These are phyloP conservation scores for Brettanomyces sp. DNA, from an alignment of 805 yeast species.

Conservation along the genomic window DNA sequence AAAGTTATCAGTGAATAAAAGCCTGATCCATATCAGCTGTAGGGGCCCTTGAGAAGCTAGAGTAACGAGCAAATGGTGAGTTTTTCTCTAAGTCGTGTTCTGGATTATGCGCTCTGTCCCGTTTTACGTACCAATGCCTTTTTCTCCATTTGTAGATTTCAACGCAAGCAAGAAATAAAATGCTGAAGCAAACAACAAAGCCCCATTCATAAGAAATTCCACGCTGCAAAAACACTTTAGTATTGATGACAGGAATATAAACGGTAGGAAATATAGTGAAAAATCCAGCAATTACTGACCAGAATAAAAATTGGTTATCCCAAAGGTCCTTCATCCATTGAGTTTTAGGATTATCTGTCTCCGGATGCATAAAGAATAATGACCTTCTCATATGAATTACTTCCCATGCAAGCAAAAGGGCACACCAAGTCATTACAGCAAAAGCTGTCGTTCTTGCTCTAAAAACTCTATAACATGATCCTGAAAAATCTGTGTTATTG, in stretches of 20 bases:
- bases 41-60: conserved; percentile 46
- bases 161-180: conserved; percentile 47
- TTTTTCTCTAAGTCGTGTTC: conserved; percentile 54
- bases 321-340: conserved; percentile 59
- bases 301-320: conserved; percentile 68
- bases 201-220: conserved; percentile 80
- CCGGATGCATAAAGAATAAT: conserved; percentile 62
- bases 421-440: conserved; percentile 81
- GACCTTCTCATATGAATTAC: conserved; percentile 66
- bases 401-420: conserved; percentile 76
- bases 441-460: conserved; percentile 71
- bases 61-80: conserved; percentile 54
- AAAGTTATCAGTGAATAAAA: background rate
- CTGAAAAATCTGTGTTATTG: conserved; percentile 35
- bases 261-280: conserved; percentile 70
- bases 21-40: conserved; percentile 25
- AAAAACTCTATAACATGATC: conserved; percentile 53
- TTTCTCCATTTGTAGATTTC: conserved; percentile 64
- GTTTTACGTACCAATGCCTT: conserved; percentile 41
- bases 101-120: conserved; percentile 40
- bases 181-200: conserved; percentile 49
- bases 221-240: conserved; percentile 62
- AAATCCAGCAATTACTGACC: conserved; percentile 70
- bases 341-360: conserved; percentile 47
- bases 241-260: conserved; percentile 82